Evolutionary conservation across 2,329 filamentous ascomycete species (phyloP), one percentile per base, ranked within the genome.

Genomic region (Calonectria montana): DNA sequence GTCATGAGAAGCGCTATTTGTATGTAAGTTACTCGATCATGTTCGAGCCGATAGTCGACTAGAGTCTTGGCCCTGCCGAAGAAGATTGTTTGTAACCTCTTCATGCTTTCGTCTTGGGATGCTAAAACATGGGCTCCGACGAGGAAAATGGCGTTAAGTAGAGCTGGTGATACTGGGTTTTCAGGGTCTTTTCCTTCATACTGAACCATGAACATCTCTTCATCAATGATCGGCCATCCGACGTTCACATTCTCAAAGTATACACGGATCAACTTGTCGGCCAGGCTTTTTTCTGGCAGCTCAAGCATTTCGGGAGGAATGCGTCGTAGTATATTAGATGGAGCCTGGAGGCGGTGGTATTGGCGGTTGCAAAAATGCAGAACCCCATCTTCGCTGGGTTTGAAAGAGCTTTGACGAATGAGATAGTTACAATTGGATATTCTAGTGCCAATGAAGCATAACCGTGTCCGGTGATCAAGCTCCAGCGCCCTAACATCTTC

Each of bases 1-100:
- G 87, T 88, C 50, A 89, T 75, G 1, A 89, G 81, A 35, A 89
- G 78, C 1, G 87, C 87, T 1, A 85, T 84, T 76, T 88, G 87
- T 16, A 89, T 83, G 39, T 87, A 78, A 45, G 84, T 84, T 70
- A 87, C 84, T 18, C 87, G 83, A 72, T 89, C 86, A 16, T 84
- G 83, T 76, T 89, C 87, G 23, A 87, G 84, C 8, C 87, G 84
- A 43, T 82, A 83, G 72, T 89, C 87, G 48, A 88, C 87, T 1
- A 89, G 78, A 67, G 83, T 85, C 74, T 88, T 89, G 15, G 86
- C 85, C 15, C 87, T 85, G 21, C 84, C 83, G 72, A 88, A 88
- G 73, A 89, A 86, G 8, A 83, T 81, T 2, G 84, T 79, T 73
- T 87, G 86, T 35, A 73, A 8, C 2, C 7, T 13, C 25, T 39